Evolutionary conservation across 108 stramenopile species (phyloP).

Genomic region (Epipyxis sp.): DNA sequence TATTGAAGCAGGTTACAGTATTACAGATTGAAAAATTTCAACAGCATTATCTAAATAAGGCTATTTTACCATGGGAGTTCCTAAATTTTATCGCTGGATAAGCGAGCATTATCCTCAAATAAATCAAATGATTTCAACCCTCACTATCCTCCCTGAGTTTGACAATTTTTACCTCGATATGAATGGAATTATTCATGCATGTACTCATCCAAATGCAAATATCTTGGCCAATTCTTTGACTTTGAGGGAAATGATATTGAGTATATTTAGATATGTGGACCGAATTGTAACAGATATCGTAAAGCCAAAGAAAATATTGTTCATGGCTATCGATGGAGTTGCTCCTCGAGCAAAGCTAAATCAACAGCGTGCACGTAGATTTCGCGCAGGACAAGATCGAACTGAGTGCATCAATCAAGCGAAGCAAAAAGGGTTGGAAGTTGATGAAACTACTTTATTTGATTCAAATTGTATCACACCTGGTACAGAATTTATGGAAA

Average conservation of each 20-base stretch:
- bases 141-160: slow-evolving; percentile 68
- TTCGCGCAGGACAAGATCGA: slow-evolving; percentile 19
- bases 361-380: slow-evolving; percentile 71
- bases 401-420: slow-evolving; percentile 17
- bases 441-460: slow-evolving; percentile 21
- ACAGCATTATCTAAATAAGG: no score
- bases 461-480: slow-evolving; percentile 34
- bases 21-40: no score
- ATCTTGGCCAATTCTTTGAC: slow-evolving; percentile 27
- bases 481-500: slow-evolving; percentile 32
- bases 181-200: slow-evolving; percentile 37
- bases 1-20: no score
- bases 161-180: slow-evolving; percentile 33
- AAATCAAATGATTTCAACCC: slow-evolving; percentile 74
- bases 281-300: slow-evolving; percentile 51
- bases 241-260: slow-evolving; percentile 48
- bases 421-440: slow-evolving; percentile 1
- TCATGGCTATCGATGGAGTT: slow-evolving; percentile 92
- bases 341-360: slow-evolving; percentile 99
- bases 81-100: slow-evolving; percentile 99
- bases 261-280: slow-evolving; percentile 51
- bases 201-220: slow-evolving; percentile 33
- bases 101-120: slow-evolving; percentile 96
- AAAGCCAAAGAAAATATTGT: slow-evolving; percentile 69
- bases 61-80: slow-evolving; percentile 96